Conservation (phyloP, 148 eudicot genomes). For the Silene uniflora region DNA sequence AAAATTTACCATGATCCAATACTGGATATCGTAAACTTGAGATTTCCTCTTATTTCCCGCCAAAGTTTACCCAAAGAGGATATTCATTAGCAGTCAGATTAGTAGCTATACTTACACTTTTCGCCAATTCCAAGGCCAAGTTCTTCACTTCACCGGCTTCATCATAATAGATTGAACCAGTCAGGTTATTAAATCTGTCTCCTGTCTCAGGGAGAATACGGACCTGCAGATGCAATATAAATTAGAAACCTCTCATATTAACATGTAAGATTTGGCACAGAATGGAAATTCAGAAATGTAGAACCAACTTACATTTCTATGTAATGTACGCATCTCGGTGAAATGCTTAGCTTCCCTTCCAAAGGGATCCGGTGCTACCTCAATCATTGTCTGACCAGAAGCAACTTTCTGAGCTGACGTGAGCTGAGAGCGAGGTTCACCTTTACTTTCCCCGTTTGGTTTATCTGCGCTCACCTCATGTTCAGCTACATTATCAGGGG, state of each 20-base stretch:
- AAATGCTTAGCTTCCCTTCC: slow-evolving; percentile 96
- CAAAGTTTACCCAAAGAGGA: neutral
- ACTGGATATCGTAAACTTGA: neutral
- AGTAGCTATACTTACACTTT: slow-evolving; percentile 41
- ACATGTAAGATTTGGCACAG: neutral
- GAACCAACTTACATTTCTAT: slow-evolving; percentile 68
- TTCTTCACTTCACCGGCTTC: slow-evolving; percentile 86
- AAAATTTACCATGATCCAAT: neutral
- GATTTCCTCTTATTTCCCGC: neutral
- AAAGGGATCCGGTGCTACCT: slow-evolving; percentile 67
- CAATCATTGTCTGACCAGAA: slow-evolving; percentile 47
- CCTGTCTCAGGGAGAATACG: slow-evolving; percentile 79
- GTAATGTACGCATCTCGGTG: slow-evolving; percentile 78
- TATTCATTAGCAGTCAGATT: neutral
- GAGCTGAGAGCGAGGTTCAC: slow-evolving; percentile 50
- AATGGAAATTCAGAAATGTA: slow-evolving; percentile 1
- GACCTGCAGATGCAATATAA: slow-evolving; percentile 47
- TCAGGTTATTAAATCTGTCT: slow-evolving; percentile 73
- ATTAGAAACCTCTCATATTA: slow-evolving; percentile 10
- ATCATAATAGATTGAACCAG: slow-evolving; percentile 77
- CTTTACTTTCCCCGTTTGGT: slow-evolving; percentile 59
- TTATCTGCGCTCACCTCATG: slow-evolving; percentile 39
- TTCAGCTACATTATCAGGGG: slow-evolving; percentile 41
- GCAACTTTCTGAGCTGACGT: slow-evolving; percentile 89
- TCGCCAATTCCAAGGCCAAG: slow-evolving; percentile 77